These are phyloP conservation scores for Coffea canephora DNA, from an alignment of 257 asterid genomes.

Conservation along the genomic window DNA sequence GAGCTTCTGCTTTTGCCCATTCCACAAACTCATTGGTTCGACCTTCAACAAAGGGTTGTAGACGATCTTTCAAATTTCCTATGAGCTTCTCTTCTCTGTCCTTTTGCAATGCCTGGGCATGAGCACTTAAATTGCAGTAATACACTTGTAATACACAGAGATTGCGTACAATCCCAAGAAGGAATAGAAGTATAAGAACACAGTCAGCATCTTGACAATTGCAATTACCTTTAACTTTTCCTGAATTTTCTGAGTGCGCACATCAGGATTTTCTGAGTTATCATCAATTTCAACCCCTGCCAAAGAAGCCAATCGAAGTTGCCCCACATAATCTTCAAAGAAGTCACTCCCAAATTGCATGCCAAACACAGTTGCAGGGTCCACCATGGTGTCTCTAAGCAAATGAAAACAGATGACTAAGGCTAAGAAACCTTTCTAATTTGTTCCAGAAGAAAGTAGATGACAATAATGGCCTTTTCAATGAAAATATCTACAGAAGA, in stretches of 20 bases:
- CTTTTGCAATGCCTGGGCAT: constrained; percentile 56
- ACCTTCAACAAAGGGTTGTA: constrained; percentile 65
- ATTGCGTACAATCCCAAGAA: not conserved
- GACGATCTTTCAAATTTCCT: constrained; percentile 49
- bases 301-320: constrained; percentile 64
- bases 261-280: constrained; percentile 46
- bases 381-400: constrained; percentile 65
- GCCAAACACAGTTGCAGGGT: constrained; percentile 77
- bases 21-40: constrained; percentile 54
- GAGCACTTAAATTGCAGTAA: not conserved
- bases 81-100: constrained; percentile 75
- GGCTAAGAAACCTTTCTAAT: not conserved
- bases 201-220: not conserved
- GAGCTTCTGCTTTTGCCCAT: constrained; percentile 63
- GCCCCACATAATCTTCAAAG: constrained; percentile 77
- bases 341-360: constrained; percentile 75
- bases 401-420: constrained; percentile 6
- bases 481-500: not conserved
- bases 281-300: constrained; percentile 59
- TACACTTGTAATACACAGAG: not conserved
- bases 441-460: not conserved
- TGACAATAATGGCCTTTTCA: not conserved
- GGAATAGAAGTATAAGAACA: not conserved
- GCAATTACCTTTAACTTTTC: constrained; percentile 64
- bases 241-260: constrained; percentile 56